A percentile compares a stretch with the other conserved stretches of the same genome.
These are phyloP conservation scores for Scutellaria minor DNA, from an alignment of 257 asterid genomes.

Conservation along the genomic window DNA sequence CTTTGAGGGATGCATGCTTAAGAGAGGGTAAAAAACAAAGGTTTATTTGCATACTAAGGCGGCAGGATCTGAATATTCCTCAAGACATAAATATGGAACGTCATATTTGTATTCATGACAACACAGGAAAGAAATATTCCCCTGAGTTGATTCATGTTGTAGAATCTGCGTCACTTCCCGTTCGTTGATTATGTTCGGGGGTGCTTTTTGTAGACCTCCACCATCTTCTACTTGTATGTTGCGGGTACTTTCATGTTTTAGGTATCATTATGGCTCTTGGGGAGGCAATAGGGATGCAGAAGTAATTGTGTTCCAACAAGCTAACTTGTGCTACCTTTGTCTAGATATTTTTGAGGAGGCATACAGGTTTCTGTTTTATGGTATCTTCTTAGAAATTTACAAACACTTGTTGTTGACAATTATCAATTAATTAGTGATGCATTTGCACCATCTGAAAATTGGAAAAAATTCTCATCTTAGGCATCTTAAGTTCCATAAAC, in stretches of 20 bases:
- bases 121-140: background rate
- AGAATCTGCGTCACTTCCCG: background rate
- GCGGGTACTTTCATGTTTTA: background rate
- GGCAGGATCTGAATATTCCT: background rate
- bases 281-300: background rate
- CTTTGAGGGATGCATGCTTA: slow-evolving; percentile 8
- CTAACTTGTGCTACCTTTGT: background rate
- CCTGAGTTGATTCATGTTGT: background rate
- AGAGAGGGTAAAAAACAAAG: background rate
- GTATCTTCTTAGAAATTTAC: background rate
- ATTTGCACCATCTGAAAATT: background rate
- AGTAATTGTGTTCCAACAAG: background rate
- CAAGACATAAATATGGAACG: background rate
- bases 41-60: background rate
- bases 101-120: background rate
- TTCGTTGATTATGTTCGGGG: background rate
- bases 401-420: background rate
- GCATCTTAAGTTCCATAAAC: background rate
- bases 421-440: no score
- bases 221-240: background rate
- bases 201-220: background rate
- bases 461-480: slow-evolving; percentile 14
- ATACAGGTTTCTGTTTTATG: no score
- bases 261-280: no score
- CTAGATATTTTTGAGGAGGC: background rate